Evolutionary conservation across 2,329 filamentous ascomycete species (phyloP).

Genomic region (Ophiosphaerella narmari): DNA sequence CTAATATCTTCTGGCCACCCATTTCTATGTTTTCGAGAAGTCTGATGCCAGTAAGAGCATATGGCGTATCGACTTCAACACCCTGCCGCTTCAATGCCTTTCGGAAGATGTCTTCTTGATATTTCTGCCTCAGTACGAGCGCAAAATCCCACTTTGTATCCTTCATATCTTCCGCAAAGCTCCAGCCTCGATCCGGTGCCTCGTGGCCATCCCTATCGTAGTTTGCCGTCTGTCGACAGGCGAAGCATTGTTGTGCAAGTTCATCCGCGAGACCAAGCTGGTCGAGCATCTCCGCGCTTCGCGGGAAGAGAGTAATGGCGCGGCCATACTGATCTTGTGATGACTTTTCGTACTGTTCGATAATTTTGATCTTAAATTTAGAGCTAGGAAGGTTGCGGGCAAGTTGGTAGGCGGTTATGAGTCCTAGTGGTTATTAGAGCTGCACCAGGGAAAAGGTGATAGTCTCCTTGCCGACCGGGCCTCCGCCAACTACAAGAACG

Average conservation of each 20-base stretch:
- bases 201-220: conserved; percentile 55
- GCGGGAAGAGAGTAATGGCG: conserved; percentile 59
- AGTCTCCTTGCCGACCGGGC: conserved; percentile 49
- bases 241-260: conserved; percentile 59
- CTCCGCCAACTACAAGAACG: conserved; percentile 42
- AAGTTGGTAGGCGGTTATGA: conserved; percentile 54
- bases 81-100: conserved; percentile 45
- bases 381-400: conserved; percentile 48
- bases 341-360: conserved; percentile 54
- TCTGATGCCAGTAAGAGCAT: conserved; percentile 46
- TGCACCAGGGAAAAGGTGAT: background rate
- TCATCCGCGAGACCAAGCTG: conserved; percentile 56
- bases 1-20: conserved; percentile 32
- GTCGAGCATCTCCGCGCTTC: conserved; percentile 58
- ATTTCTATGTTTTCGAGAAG: conserved; percentile 41
- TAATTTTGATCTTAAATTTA: conserved; percentile 51
- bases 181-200: conserved; percentile 54
- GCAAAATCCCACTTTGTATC: conserved; percentile 59
- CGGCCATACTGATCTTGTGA: conserved; percentile 59
- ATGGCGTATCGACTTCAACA: conserved; percentile 42
- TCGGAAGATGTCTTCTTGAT: conserved; percentile 59
- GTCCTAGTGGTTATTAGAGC: conserved; percentile 24
- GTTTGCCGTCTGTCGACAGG: conserved; percentile 55
- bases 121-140: conserved; percentile 61
- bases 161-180: conserved; percentile 59